Conservation (phyloP, 106 monocot species). For the Narthecium ossifragum region DNA sequence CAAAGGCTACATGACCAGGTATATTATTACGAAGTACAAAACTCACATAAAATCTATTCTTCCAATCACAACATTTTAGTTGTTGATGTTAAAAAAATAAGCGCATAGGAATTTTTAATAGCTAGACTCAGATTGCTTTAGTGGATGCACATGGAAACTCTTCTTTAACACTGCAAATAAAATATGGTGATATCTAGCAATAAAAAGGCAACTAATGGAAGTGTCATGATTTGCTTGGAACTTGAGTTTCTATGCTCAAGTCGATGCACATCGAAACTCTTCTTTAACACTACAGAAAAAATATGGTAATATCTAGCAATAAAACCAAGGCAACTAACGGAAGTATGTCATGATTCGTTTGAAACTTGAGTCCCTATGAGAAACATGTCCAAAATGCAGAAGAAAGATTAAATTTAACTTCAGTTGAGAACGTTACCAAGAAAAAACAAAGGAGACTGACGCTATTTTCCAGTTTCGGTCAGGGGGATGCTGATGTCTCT, state of each 20-base stretch:
- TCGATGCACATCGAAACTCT: not conserved
- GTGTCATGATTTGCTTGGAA: not conserved
- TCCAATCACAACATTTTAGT: too few relatives aligned
- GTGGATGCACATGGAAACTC: not conserved
- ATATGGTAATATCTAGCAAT: not conserved
- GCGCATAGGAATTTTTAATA: too few relatives aligned
- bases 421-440: slow-evolving; percentile 43
- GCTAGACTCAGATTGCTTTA: not conserved
- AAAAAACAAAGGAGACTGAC: slow-evolving; percentile 61
- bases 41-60: too few relatives aligned
- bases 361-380: too few relatives aligned
- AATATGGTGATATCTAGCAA: not conserved
- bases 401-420: not conserved
- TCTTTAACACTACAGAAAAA: not conserved
- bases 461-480: slow-evolving; percentile 50
- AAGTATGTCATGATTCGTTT: too few relatives aligned
- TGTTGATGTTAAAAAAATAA: too few relatives aligned
- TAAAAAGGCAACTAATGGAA: not conserved
- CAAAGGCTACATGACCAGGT: too few relatives aligned
- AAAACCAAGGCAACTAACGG: too few relatives aligned
- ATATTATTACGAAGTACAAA: too few relatives aligned
- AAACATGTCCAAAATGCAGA: too few relatives aligned
- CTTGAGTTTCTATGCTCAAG: not conserved
- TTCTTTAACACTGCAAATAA: not conserved
- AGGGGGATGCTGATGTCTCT: slow-evolving; percentile 37